phyloP scores from a whole-genome alignment of 805 yeast species.

The Ogataea thermomethanolica region DNA sequence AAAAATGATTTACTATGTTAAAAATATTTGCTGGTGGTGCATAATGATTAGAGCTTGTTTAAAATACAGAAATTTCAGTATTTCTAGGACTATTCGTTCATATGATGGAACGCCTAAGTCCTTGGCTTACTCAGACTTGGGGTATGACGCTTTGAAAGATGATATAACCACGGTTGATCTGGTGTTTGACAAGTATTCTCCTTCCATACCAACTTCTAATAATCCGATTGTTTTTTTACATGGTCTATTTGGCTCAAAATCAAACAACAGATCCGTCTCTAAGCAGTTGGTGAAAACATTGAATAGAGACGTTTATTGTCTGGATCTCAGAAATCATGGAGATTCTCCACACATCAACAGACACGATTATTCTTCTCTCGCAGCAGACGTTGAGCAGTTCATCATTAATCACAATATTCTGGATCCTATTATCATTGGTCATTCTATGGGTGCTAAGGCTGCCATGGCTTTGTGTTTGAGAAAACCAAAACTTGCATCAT shows the following conservation, averaged over 20 bases:
- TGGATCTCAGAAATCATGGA: slow-evolving; percentile 90
- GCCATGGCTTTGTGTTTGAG: slow-evolving; percentile 84
- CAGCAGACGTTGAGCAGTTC: slow-evolving; percentile 81
- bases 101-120: slow-evolving; percentile 31
- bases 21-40: not conserved
- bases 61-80: not conserved
- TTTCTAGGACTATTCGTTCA: not conserved
- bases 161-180: slow-evolving; percentile 52
- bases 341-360: slow-evolving; percentile 73
- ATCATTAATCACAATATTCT: slow-evolving; percentile 42
- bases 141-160: slow-evolving; percentile 23
- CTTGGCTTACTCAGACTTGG: slow-evolving; percentile 18
- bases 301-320: slow-evolving; percentile 57
- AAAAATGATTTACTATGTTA: not conserved
- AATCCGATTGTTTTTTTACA: slow-evolving; percentile 76
- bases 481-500: slow-evolving; percentile 55
- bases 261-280: slow-evolving; percentile 81
- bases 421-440: slow-evolving; percentile 68
- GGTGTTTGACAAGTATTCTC: slow-evolving; percentile 44
- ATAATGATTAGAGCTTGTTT: not conserved
- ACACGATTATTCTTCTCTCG: slow-evolving; percentile 76
- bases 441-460: slow-evolving; percentile 91
- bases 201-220: slow-evolving; percentile 17
- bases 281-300: slow-evolving; percentile 47
- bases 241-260: slow-evolving; percentile 82